Evolutionary conservation across 2,329 filamentous ascomycete genomes (phyloP), one percentile per base, ranked within the genome.

Genomic region (Amesomyces nigricolor): DNA sequence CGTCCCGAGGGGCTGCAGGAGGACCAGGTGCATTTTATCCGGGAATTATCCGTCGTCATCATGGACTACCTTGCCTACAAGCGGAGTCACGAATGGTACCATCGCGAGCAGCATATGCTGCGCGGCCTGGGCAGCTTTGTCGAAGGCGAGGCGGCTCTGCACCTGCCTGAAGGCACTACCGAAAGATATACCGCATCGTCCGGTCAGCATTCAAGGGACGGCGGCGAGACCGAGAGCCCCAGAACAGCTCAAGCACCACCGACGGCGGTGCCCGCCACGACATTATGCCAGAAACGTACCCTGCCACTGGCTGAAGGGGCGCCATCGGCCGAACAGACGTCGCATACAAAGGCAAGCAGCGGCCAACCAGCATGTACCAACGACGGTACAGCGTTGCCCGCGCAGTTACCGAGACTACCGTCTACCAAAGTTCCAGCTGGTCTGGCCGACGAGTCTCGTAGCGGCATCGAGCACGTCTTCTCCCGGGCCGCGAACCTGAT

Each of bases 401-500:
- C 22, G 22, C 22, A 6, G 22, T 6, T 6, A 26, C 35, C 35
- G 35, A 38, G 35, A 38, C 4, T 8, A 29, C 42, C 14, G 3
- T 40, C 38, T 16, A 4, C 38, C 38, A 16, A 40, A 5, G 11
- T 45, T 64, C 62, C 2, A 59, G 53, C 38, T 61, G 61, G 56
- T 53, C 54, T 16, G 2, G 8, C 38, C 38, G 38, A 40, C 38
- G 14, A 16, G 38, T 14, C 38, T 40, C 38, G 38, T 11, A 16
- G 38, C 13, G 38, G 38, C 7, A 9, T 47, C 16, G 45, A 47
- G 9, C 8, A 29, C 30, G 30, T 47, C 30, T 47, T 47, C 52
- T 71, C 70, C 2, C 72, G 69, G 9, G 76, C 75, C 5, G 70
- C 74, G 5, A 72, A 71, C 40, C 66, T 77, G 11, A 66, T 78